These are phyloP conservation scores for Meredithiella fracta DNA, from an alignment of 2,329 filamentous ascomycete species.

Conservation along the genomic window DNA sequence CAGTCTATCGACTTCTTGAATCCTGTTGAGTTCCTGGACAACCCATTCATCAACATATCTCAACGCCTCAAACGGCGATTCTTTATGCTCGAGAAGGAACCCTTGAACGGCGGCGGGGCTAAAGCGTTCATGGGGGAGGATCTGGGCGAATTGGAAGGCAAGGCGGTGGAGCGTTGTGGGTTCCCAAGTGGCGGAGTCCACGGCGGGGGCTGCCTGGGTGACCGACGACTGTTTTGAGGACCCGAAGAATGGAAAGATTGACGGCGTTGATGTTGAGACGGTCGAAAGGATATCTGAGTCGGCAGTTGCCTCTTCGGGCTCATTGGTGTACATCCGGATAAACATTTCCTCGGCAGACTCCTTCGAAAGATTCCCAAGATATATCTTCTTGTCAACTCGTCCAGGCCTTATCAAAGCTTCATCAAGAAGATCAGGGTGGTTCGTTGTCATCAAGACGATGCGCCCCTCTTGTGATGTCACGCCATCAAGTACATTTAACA, in stretches of 20 bases:
- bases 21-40: constrained; percentile 2
- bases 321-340: constrained; percentile 37
- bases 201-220: not conserved
- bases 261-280: not conserved
- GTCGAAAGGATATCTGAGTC: constrained; percentile 10
- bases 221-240: not conserved
- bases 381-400: constrained; percentile 52
- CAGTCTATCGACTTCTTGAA: constrained; percentile 5
- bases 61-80: constrained; percentile 36
- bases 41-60: constrained; percentile 25
- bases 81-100: constrained; percentile 46
- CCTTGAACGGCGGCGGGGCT: constrained; percentile 49
- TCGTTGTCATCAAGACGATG: constrained; percentile 70
- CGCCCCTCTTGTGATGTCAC: constrained; percentile 65
- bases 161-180: constrained; percentile 3
- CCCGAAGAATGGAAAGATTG: not conserved
- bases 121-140: constrained; percentile 36
- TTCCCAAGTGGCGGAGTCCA: not conserved
- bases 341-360: constrained; percentile 42
- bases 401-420: constrained; percentile 58
- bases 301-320: not conserved
- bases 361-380: constrained; percentile 41
- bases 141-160: constrained; percentile 28
- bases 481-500: constrained; percentile 73
- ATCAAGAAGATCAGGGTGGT: constrained; percentile 56